Conservation (phyloP, 2,329 filamentous ascomycete species). For the Fusarium camptoceras region DNA sequence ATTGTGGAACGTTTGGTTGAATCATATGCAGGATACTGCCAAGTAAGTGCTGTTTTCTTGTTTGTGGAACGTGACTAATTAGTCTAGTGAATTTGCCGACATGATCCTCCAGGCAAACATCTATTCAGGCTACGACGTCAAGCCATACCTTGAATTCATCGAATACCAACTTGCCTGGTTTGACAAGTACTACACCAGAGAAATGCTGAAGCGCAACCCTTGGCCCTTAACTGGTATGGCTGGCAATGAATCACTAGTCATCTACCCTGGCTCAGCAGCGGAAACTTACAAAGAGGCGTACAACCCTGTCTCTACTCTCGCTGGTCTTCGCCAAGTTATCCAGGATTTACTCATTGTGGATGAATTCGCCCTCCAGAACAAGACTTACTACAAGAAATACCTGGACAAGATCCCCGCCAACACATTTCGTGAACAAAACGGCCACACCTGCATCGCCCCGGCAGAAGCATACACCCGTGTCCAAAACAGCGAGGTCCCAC, state of each 20-base stretch:
- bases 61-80: not conserved
- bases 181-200: not conserved
- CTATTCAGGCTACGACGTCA: slow-evolving; percentile 4
- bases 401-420: slow-evolving; percentile 1
- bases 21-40: slow-evolving; percentile 12
- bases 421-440: slow-evolving; percentile 4
- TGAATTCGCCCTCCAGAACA: slow-evolving; percentile 6
- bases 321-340: slow-evolving; percentile 9
- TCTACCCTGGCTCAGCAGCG: slow-evolving; percentile 10
- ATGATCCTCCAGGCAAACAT: slow-evolving; percentile 15
- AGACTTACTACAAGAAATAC: slow-evolving; percentile 8
- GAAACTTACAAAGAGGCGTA: slow-evolving; percentile 16
- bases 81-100: not conserved
- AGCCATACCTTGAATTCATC: slow-evolving; percentile 10
- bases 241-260: not conserved
- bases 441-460: slow-evolving; percentile 4
- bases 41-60: not conserved
- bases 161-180: slow-evolving; percentile 9
- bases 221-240: not conserved
- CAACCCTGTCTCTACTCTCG: not conserved
- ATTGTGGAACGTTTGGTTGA: slow-evolving; percentile 16
- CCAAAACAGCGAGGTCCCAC: slow-evolving; percentile 14
- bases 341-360: slow-evolving; percentile 9
- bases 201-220: slow-evolving; percentile 9
- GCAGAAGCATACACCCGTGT: slow-evolving; percentile 16